Percentiles rank a stretch among this genome's conserved stretches.
Evolutionary conservation across 1,139 yeast species (phyloP).

Genomic region (Hanseniaspora uvarum): DNA sequence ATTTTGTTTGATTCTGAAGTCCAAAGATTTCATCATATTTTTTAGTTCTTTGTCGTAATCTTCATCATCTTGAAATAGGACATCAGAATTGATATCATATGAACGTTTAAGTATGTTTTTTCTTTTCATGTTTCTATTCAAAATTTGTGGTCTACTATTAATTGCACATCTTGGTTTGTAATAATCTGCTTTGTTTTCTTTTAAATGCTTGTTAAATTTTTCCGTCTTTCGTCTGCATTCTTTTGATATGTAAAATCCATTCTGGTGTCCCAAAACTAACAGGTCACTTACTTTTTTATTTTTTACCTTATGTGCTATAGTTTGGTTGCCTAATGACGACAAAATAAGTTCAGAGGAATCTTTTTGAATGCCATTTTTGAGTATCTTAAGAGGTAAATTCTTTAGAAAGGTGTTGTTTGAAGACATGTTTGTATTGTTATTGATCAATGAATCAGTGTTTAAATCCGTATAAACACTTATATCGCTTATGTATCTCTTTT

Average conservation of each 20-base stretch:
- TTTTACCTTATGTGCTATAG: background rate
- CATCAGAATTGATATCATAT: background rate
- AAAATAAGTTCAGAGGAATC: background rate
- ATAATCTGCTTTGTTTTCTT: background rate
- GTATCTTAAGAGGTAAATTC: background rate
- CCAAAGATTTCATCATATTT: background rate
- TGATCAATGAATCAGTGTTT: background rate
- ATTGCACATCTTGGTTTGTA: background rate
- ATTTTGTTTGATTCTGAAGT: background rate
- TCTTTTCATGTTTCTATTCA: background rate
- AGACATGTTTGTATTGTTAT: background rate
- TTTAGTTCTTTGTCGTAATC: background rate
- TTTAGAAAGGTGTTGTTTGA: background rate
- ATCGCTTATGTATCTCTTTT: constrained; percentile 2
- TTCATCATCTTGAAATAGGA: background rate
- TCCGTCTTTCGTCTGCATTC: background rate
- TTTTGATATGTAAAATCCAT: background rate
- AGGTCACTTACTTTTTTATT: background rate
- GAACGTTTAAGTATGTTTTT: background rate
- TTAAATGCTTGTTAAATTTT: background rate
- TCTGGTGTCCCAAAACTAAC: background rate
- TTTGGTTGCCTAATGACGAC: background rate
- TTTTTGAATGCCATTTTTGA: background rate
- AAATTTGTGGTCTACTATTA: background rate
- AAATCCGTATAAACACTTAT: background rate